Conservation (phyloP, 176 grass and related monocot genomes). For the Chloris gayana region DNA sequence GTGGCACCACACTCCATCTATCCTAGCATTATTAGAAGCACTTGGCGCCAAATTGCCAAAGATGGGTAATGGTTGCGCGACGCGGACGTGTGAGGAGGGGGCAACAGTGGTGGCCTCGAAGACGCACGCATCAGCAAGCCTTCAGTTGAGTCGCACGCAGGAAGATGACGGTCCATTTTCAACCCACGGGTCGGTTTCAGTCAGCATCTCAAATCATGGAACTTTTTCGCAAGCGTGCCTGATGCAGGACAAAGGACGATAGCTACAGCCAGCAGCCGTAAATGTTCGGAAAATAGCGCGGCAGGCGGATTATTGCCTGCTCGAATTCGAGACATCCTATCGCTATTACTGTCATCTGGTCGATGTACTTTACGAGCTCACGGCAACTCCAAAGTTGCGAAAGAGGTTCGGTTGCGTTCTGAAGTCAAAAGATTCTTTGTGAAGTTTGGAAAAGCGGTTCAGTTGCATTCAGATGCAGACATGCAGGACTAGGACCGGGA, state of each 20-base stretch:
- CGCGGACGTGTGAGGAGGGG: neutral
- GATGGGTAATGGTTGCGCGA: neutral
- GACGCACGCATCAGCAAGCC: neutral
- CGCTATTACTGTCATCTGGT: neutral
- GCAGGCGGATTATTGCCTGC: conserved; percentile 1
- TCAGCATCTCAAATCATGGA: neutral
- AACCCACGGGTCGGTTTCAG: neutral
- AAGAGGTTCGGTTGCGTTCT: neutral
- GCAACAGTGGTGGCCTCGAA: neutral
- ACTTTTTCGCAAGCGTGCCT: conserved; percentile 48
- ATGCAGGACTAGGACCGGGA: neutral
- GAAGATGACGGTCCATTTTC: neutral
- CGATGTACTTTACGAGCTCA: neutral
- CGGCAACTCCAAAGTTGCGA: neutral
- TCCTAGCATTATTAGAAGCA: neutral
- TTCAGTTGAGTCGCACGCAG: neutral
- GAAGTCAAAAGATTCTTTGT: neutral
- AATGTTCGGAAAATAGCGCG: neutral
- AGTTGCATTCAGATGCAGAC: neutral
- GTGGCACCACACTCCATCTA: neutral
- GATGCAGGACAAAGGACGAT: conserved; percentile 45
- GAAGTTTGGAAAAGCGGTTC: neutral
- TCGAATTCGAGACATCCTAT: neutral
- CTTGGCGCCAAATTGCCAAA: neutral
- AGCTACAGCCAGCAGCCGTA: neutral